phyloP scores from a whole-genome alignment of 371 early-diverging fungal species.

The Amoeboaphelidium occidentale region DNA sequence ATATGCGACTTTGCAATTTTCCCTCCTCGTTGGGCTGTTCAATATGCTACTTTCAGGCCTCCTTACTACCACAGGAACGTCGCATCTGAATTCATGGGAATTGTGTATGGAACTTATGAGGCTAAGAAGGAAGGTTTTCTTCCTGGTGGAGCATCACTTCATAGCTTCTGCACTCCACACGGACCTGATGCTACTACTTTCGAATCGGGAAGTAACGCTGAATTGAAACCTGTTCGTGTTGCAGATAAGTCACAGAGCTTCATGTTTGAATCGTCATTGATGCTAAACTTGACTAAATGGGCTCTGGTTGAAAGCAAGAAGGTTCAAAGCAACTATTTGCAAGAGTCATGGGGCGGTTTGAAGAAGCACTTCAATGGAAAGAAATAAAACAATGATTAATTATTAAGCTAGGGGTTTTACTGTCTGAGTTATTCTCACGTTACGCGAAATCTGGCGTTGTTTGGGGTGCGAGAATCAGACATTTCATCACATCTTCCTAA shows the following conservation, averaged over 20 bases:
- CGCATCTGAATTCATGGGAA: conserved; percentile 87
- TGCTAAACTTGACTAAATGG: conserved; percentile 60
- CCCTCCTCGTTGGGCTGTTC: conserved; percentile 88
- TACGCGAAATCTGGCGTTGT: not conserved
- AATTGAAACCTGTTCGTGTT: conserved; percentile 48
- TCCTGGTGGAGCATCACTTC: conserved; percentile 69
- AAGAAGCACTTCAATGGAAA: not conserved
- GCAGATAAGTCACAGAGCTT: conserved; percentile 59
- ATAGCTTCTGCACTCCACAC: conserved; percentile 57
- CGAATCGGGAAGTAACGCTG: conserved; percentile 38
- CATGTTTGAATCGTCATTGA: conserved; percentile 78
- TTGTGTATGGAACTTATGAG: conserved; percentile 74
- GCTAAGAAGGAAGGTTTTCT: conserved; percentile 66
- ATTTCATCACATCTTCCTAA: not conserved
- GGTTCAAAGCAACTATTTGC: not conserved
- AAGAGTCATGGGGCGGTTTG: not conserved
- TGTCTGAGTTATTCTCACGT: not conserved
- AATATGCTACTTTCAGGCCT: conserved; percentile 64
- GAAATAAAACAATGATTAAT: not conserved
- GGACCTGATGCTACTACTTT: conserved; percentile 76
- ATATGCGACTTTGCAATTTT: conserved; percentile 90
- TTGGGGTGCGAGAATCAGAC: not conserved
- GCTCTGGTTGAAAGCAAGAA: conserved; percentile 33
- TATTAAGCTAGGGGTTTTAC: not conserved
- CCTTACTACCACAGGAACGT: conserved; percentile 89